A percentile compares a stretch with the other conserved stretches of the same genome.
phyloP scores from a whole-genome alignment of 345 rosid species.

The Brassica cretica region DNA sequence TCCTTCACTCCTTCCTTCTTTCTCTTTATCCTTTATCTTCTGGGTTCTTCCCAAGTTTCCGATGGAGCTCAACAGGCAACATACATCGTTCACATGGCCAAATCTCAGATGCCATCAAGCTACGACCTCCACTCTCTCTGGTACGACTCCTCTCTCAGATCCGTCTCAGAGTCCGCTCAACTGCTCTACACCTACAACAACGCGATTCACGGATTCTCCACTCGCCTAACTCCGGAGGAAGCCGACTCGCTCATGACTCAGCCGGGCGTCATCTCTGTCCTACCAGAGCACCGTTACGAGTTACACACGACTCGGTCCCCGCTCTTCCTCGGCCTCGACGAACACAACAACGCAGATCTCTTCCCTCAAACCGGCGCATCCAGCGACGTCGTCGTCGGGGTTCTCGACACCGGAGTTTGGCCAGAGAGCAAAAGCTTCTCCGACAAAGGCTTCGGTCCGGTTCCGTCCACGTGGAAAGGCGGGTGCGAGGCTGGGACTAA shows the following conservation, averaged over 20 bases:
- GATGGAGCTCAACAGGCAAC: constrained; percentile 43
- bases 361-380: constrained; percentile 39
- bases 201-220: constrained; percentile 60
- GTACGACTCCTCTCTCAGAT: constrained; percentile 75
- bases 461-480: constrained; percentile 62
- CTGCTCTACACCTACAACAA: constrained; percentile 59
- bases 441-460: constrained; percentile 52
- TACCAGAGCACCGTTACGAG: constrained; percentile 56
- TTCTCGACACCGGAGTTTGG: constrained; percentile 65
- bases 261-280: constrained; percentile 50
- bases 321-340: constrained; percentile 55
- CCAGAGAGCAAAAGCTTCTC: constrained; percentile 57
- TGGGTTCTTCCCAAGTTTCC: constrained; percentile 44
- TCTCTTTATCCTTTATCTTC: constrained; percentile 39
- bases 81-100: constrained; percentile 85
- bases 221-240: constrained; percentile 48
- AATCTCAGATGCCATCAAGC: constrained; percentile 64
- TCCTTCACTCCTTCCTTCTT: constrained; percentile 18
- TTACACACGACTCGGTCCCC: constrained; percentile 68
- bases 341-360: constrained; percentile 28
- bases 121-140: constrained; percentile 70
- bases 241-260: constrained; percentile 46
- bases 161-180: constrained; percentile 56
- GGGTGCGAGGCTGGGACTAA: constrained; percentile 59
- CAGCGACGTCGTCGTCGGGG: constrained; percentile 54